Percentiles rank a stretch among this genome's conserved stretches.
These are phyloP conservation scores for Drosera capensis DNA, from an alignment of 148 eudicot genomes.

Conservation along the genomic window DNA sequence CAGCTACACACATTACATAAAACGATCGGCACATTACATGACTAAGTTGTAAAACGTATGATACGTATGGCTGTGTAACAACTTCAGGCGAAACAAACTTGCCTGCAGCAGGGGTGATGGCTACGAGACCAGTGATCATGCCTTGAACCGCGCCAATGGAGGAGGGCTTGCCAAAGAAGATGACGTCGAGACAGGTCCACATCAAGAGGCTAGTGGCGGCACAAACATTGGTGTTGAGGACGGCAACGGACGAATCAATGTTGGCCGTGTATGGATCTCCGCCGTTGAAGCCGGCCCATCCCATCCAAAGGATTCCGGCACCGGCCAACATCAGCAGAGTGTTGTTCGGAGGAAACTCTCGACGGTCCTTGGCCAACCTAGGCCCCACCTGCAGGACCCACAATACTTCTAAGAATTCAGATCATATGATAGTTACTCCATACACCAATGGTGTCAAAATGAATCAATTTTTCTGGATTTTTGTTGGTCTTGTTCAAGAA, in stretches of 20 bases:
- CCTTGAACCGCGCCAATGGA: conserved; percentile 65
- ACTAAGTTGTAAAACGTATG: too few relatives aligned
- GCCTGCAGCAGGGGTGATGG: conserved; percentile 60
- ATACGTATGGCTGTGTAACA: background rate
- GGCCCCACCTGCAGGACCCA: conserved; percentile 71
- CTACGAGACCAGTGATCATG: conserved; percentile 65
- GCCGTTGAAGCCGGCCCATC: conserved; percentile 63
- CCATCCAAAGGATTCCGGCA: conserved; percentile 55
- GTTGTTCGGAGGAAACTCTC: conserved; percentile 51
- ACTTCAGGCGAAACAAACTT: background rate
- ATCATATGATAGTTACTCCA: too few relatives aligned
- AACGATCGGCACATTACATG: too few relatives aligned
- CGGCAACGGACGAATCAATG: conserved; percentile 37
- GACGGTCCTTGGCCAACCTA: conserved; percentile 32
- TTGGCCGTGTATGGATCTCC: conserved; percentile 42
- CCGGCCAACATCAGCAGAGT: conserved; percentile 33
- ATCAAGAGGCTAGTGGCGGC: conserved; percentile 49
- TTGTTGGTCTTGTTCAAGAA: too few relatives aligned
- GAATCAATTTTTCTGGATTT: too few relatives aligned
- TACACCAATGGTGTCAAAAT: too few relatives aligned
- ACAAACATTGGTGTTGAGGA: conserved; percentile 41
- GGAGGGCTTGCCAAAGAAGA: conserved; percentile 37
- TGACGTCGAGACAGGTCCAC: conserved; percentile 50
- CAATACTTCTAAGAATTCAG: too few relatives aligned
- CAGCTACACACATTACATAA: too few relatives aligned